Evolutionary conservation across 805 yeast species (phyloP), one percentile per base, ranked within the genome.

Genomic region (Scheffersomyces lignosus): DNA sequence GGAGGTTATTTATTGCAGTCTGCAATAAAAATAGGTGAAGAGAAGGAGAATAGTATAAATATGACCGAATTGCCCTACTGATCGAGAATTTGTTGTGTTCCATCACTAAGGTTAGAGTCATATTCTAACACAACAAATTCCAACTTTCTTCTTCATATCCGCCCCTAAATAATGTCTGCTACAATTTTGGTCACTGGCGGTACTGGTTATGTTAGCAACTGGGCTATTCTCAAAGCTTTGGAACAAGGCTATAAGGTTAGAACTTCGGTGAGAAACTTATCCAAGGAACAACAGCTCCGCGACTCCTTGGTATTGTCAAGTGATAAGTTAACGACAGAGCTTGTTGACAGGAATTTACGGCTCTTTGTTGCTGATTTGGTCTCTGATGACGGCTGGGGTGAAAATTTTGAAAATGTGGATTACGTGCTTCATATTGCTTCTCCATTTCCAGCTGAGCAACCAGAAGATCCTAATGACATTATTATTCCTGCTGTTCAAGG

Each of bases 121-220:
- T n/a, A n/a, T n/a, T n/a, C n/a, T n/a, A n/a, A n/a, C n/a, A n/a
- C n/a, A n/a, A n/a, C n/a, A n/a, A n/a, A n/a, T n/a, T n/a, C n/a
- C n/a, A n/a, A n/a, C n/a, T n/a, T n/a, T n/a, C n/a, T n/a, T n/a
- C n/a, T n/a, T n/a, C n/a, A n/a, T n/a, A n/a, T n/a, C n/a, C n/a
- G n/a, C n/a, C n/a, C n/a, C n/a, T n/a, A n/a, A n/a, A n/a, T n/a
- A 20, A 20, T 20, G 24, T 20, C 24, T 20, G 24, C 7, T 7
- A 20, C 24, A 20, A 43, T 42, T 1, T 37, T 45, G 25, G 30
- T 45, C 17, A 45, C 49, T 7, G 49, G 49, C 9, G 47, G 36
- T 2, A 37, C 47, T 2, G 43, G 49, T 17, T 38, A 37, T 29
- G 39, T 34, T 14, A 47, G 37, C 6, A 26, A 39, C 3, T 36